These are phyloP conservation scores for Geotrichum carabidarum DNA, from an alignment of 1,139 yeast species.

Conservation along the genomic window DNA sequence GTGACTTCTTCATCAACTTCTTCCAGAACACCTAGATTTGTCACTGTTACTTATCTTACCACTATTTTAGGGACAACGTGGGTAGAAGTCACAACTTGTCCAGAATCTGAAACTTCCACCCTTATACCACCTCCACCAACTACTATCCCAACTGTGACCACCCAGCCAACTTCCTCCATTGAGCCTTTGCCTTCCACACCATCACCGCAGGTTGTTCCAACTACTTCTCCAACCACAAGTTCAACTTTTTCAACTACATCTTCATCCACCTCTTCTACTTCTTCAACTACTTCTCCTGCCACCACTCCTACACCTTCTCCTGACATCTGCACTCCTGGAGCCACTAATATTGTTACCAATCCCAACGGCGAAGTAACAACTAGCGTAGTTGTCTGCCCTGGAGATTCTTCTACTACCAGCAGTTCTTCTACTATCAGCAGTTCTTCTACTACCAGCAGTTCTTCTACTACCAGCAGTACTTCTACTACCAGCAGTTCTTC, in stretches of 20 bases:
- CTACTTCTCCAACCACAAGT: not conserved
- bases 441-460: not conserved
- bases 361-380: not conserved
- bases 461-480: not conserved
- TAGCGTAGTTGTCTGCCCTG: not conserved
- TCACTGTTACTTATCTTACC: not conserved
- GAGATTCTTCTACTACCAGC: not conserved
- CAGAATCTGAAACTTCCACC: slow-evolving; percentile 6
- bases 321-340: not conserved
- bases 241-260: not conserved
- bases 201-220: no score
- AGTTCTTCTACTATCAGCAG: not conserved
- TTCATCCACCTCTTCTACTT: no score
- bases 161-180: not conserved
- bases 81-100: slow-evolving; percentile 6
- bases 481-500: not conserved
- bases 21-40: not conserved
- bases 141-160: not conserved
- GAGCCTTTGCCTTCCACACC: not conserved
- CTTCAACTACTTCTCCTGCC: slow-evolving; percentile 1
- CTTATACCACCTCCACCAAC: slow-evolving; percentile 2
- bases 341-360: not conserved
- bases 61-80: not conserved
- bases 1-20: not conserved
- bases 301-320: not conserved